Conservation (phyloP, 805 yeast species). For the Lipomyces yamadae region DNA sequence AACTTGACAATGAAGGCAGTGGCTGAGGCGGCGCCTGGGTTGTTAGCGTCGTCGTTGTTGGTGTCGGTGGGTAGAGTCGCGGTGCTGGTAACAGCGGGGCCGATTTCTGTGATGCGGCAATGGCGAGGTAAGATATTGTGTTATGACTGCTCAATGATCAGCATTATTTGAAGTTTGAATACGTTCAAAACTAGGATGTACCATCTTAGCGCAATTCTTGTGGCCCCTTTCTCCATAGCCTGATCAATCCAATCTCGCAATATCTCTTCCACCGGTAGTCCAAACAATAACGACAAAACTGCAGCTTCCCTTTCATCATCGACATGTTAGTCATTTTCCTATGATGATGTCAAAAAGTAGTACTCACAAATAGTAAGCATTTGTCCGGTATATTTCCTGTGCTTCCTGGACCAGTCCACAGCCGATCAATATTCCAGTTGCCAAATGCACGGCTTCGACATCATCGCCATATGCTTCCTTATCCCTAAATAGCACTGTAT, state of each 20-base stretch:
- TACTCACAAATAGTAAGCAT: slow-evolving; percentile 30
- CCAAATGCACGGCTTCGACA: slow-evolving; percentile 36
- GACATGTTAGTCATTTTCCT: background rate
- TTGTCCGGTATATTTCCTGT: slow-evolving; percentile 20
- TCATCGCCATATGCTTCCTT: slow-evolving; percentile 34
- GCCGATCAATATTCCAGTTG: slow-evolving; percentile 34
- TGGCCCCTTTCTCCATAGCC: slow-evolving; percentile 18
- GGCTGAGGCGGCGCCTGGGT: background rate
- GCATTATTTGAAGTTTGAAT: background rate
- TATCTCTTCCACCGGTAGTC: slow-evolving; percentile 18
- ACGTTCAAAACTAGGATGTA: background rate
- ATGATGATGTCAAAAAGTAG: background rate
- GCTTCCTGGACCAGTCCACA: slow-evolving; percentile 29
- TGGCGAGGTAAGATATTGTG: slow-evolving; percentile 16
- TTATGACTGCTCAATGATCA: slow-evolving; percentile 15
- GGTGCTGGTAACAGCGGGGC: background rate
- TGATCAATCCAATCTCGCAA: slow-evolving; percentile 26
- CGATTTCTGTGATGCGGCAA: background rate
- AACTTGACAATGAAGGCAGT: background rate
- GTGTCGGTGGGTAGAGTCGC: background rate
- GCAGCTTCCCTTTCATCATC: slow-evolving; percentile 23
- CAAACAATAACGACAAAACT: slow-evolving; percentile 29
- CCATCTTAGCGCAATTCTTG: slow-evolving; percentile 25
- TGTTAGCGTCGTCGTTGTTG: background rate
- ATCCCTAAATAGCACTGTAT: slow-evolving; percentile 27